Evolutionary conservation across 305 asterid genomes (phyloP).

Genomic region (Solanum hybrid): DNA sequence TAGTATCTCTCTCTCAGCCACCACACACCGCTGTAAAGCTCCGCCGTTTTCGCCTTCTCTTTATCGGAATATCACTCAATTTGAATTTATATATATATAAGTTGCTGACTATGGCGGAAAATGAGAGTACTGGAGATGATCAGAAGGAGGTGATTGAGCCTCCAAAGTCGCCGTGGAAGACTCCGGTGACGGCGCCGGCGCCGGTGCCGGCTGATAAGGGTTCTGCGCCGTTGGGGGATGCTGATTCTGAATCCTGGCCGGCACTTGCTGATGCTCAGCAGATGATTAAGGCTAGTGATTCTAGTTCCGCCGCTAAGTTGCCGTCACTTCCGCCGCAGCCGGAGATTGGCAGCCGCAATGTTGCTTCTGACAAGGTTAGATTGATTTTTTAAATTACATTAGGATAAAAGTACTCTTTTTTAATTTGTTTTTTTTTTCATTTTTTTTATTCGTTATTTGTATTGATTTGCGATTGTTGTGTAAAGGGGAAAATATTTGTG

Average conservation of each 20-base stretch:
- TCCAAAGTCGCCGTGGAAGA: conserved; percentile 80
- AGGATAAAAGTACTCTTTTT: background rate
- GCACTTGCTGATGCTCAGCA: conserved; percentile 65
- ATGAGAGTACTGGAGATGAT: conserved; percentile 41
- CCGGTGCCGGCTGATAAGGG: conserved; percentile 2
- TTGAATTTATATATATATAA: background rate
- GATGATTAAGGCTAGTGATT: conserved; percentile 28
- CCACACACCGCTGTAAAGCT: background rate
- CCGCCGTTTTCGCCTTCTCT: background rate
- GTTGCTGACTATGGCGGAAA: conserved; percentile 39
- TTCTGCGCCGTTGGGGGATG: conserved; percentile 28
- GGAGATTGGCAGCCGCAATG: background rate
- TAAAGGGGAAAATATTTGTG: background rate
- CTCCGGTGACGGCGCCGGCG: conserved; percentile 17
- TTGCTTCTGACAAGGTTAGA: background rate
- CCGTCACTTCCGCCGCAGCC: conserved; percentile 22
- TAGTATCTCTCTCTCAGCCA: background rate
- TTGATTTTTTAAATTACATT: background rate
- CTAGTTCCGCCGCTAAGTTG: conserved; percentile 20
- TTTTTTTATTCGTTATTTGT: background rate
- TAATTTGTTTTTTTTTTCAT: background rate
- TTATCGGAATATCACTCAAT: background rate
- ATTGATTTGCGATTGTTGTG: background rate
- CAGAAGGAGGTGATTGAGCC: conserved; percentile 30
- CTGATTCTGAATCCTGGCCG: conserved; percentile 72